phyloP scores from a whole-genome alignment of 495 filamentous ascomycete species.

The Annulohypoxylon stygium region DNA sequence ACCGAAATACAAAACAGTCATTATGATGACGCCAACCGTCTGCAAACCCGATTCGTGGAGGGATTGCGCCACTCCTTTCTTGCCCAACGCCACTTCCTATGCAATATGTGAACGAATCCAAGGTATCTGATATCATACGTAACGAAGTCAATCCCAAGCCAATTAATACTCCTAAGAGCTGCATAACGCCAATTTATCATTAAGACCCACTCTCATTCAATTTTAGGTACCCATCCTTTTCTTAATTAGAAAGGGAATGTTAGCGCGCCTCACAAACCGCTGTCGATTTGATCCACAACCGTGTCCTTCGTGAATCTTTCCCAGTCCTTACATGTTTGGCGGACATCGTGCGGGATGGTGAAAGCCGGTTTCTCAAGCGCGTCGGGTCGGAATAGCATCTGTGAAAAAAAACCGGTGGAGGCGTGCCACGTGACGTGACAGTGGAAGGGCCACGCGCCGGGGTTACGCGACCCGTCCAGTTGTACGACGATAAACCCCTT shows the following conservation, averaged over 20 bases:
- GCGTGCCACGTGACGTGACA: conserved; percentile 72
- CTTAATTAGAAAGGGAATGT: background rate
- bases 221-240: background rate
- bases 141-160: background rate
- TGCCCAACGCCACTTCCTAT: conserved; percentile 9
- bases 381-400: conserved; percentile 61
- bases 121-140: background rate
- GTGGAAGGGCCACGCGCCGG: conserved; percentile 71
- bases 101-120: conserved; percentile 25
- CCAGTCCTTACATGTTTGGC: conserved; percentile 66
- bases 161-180: background rate
- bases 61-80: background rate
- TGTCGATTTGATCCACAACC: conserved; percentile 69
- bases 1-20: conserved; percentile 16
- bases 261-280: conserved; percentile 50
- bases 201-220: background rate
- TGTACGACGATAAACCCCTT: conserved; percentile 64
- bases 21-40: conserved; percentile 1
- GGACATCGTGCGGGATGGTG: conserved; percentile 56
- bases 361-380: conserved; percentile 46
- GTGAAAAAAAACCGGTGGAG: conserved; percentile 65
- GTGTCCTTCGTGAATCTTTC: conserved; percentile 58
- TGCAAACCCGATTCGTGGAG: background rate
- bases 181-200: background rate
- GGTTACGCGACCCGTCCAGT: conserved; percentile 60